Percentiles rank a stretch among this genome's conserved stretches.
Evolutionary conservation across 805 yeast genomes (phyloP).

Genomic region (Brettanomyces sp.): DNA sequence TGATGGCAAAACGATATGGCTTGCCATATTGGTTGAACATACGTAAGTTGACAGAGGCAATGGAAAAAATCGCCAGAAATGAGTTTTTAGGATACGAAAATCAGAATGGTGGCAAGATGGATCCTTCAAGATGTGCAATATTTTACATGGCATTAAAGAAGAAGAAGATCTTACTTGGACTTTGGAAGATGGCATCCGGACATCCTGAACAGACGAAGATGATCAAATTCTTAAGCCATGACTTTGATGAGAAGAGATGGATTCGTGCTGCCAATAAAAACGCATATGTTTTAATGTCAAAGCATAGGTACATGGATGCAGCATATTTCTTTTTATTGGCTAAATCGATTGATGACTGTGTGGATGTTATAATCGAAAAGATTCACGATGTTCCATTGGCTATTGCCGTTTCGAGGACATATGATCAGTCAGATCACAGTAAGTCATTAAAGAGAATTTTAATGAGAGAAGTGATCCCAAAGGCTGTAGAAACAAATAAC

Average conservation of each 20-base stretch:
- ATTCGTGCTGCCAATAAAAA: conserved; percentile 82
- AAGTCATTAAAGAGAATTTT: conserved; percentile 42
- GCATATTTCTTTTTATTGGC: conserved; percentile 83
- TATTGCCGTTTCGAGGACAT: conserved; percentile 69
- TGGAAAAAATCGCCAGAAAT: conserved; percentile 66
- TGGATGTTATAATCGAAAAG: conserved; percentile 61
- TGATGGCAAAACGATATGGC: conserved; percentile 47
- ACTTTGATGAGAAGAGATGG: conserved; percentile 73
- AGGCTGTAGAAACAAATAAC: conserved; percentile 53
- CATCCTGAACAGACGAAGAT: conserved; percentile 80
- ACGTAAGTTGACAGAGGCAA: conserved; percentile 34
- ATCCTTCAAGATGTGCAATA: conserved; percentile 68
- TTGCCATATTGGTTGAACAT: conserved; percentile 62
- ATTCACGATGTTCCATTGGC: conserved; percentile 66
- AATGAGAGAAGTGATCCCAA: conserved; percentile 41
- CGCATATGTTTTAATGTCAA: conserved; percentile 83
- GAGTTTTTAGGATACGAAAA: conserved; percentile 40
- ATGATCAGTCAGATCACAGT: conserved; percentile 50
- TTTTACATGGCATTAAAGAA: conserved; percentile 72
- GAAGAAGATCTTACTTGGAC: conserved; percentile 64
- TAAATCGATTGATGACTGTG: conserved; percentile 66
- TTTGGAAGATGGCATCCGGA: conserved; percentile 73
- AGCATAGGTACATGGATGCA: conserved; percentile 79
- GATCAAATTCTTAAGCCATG: conserved; percentile 65
- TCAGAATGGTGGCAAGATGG: conserved; percentile 38